Conservation (phyloP, 2,329 filamentous ascomycete species). For the Penicillium sp. region DNA sequence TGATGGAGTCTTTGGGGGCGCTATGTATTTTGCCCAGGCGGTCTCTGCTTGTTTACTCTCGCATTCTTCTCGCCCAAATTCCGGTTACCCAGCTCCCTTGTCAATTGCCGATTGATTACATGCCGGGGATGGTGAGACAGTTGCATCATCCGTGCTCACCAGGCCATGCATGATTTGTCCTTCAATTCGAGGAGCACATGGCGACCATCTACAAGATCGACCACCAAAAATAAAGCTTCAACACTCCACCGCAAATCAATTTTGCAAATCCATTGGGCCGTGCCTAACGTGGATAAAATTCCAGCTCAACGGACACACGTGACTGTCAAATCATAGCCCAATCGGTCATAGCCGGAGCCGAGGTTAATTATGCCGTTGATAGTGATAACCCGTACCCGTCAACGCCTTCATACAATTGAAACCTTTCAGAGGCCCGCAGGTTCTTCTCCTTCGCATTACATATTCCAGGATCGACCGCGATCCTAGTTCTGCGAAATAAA, state of each 20-base stretch:
- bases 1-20: not conserved
- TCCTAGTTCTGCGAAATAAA: not conserved
- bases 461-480: not conserved
- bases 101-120: not conserved
- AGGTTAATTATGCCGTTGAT: slow-evolving; percentile 1
- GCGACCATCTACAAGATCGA: not conserved
- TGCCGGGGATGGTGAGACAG: slow-evolving; percentile 6
- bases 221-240: not conserved
- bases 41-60: not conserved
- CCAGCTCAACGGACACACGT: not conserved
- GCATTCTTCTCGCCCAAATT: slow-evolving; percentile 20
- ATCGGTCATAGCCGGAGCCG: slow-evolving; percentile 4
- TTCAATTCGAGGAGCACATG: not conserved
- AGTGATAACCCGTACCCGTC: too few relatives aligned
- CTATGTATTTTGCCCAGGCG: not conserved
- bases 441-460: not conserved
- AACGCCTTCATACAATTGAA: not conserved
- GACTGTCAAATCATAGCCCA: slow-evolving; percentile 4
- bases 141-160: not conserved
- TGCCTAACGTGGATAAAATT: not conserved
- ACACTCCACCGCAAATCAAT: slow-evolving; percentile 1
- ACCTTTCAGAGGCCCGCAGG: not conserved
- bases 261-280: slow-evolving; percentile 1
- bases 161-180: not conserved
- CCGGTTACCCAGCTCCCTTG: slow-evolving; percentile 4